Conservation (phyloP, 352 stramenopile species). For the Phytophthora ohioensis region DNA sequence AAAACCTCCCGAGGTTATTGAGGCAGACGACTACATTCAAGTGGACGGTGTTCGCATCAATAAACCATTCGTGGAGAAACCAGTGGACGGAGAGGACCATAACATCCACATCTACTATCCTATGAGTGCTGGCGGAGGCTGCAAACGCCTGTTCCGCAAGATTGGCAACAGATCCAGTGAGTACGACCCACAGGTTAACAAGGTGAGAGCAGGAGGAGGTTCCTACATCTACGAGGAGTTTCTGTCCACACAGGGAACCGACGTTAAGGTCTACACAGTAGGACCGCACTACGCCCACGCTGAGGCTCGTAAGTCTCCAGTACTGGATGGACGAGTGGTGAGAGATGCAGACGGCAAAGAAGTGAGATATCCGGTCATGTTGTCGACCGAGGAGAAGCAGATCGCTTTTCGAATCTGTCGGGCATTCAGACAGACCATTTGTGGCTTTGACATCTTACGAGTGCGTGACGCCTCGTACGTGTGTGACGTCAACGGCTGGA, state of each 20-base stretch:
- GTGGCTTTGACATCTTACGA: conserved; percentile 99
- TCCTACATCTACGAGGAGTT: conserved; percentile 99
- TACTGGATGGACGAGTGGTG: conserved; percentile 98
- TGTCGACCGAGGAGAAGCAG: conserved; percentile 98
- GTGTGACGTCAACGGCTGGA: conserved; percentile 99
- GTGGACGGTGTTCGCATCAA: conserved; percentile 95
- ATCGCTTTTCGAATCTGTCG: conserved; percentile 94
- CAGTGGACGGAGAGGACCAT: conserved; percentile 99
- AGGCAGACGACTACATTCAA: conserved; percentile 84
- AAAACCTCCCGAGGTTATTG: conserved; percentile 54
- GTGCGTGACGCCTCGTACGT: conserved; percentile 94
- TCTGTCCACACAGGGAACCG: conserved; percentile 98
- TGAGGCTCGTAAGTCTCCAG: conserved; percentile 98
- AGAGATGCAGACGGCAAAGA: conserved; percentile 98
- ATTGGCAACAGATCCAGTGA: conserved; percentile 91
- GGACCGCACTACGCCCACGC: conserved; percentile 99
- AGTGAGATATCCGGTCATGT: conserved; percentile 98
- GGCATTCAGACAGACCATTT: conserved; percentile 94
- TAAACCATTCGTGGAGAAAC: conserved; percentile 99
- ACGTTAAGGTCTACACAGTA: conserved; percentile 99
- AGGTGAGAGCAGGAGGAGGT: conserved; percentile 87
- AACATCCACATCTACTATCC: conserved; percentile 99
- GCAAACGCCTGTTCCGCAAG: conserved; percentile 99
- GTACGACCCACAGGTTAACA: conserved; percentile 97
- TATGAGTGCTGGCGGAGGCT: conserved; percentile 97